Evolutionary conservation across 345 rosid species (phyloP).

Genomic region (Citrus hindsii): DNA sequence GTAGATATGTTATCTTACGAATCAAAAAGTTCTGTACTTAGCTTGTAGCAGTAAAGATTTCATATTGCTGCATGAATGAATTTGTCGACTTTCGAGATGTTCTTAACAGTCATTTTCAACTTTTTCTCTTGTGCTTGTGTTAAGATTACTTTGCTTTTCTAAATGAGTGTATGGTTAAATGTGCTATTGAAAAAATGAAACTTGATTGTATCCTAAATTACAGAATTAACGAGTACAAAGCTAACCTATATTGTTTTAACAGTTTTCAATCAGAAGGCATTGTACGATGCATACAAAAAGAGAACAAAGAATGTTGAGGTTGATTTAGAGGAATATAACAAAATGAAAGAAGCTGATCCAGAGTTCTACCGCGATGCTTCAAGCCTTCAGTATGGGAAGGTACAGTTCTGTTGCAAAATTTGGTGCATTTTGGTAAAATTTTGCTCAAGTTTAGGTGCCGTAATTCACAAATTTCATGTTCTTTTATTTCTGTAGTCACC

Average conservation of each 20-base stretch:
- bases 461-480: background rate
- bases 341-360: slow-evolving; percentile 96
- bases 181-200: background rate
- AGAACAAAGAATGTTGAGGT: slow-evolving; percentile 71
- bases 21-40: background rate
- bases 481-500: slow-evolving; percentile 58
- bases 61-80: background rate
- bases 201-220: background rate
- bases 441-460: background rate
- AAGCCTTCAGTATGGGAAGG: slow-evolving; percentile 93
- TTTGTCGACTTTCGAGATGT: background rate
- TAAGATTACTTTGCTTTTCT: background rate
- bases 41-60: background rate
- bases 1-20: background rate
- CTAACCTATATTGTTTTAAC: slow-evolving; percentile 18
- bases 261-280: slow-evolving; percentile 90
- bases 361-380: slow-evolving; percentile 97
- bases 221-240: background rate
- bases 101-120: background rate
- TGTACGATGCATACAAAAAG: slow-evolving; percentile 87
- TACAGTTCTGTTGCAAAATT: slow-evolving; percentile 19
- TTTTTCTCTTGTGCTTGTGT: background rate
- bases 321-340: slow-evolving; percentile 81
- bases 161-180: background rate
- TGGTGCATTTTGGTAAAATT: background rate